Evolutionary conservation across 495 filamentous ascomycete genomes (phyloP), one percentile per base, ranked within the genome.

Genomic region (Penicillium steckii): DNA sequence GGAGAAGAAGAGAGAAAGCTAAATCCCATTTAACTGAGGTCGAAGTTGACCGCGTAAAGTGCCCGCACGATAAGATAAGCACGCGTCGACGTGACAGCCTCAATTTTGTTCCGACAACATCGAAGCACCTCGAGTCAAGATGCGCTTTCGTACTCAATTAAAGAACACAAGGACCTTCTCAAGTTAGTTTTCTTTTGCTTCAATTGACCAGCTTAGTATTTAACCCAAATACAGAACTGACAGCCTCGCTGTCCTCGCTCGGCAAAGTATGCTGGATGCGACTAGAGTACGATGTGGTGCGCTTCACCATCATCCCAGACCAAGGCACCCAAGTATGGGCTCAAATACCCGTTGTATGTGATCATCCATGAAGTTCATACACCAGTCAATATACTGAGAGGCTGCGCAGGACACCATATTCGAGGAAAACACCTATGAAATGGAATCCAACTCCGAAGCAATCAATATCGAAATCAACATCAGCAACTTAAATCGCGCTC

Each of bases 391-490:
- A 44, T 24, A 21, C 19, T 17, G 6, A 26, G 26, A 17, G 0
- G 3, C 4, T 27, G 4, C 32, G 3, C 50, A 86, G 82, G 88
- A 94, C 59, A 82, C 85, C 52, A 89, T 98, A 57, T 97, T 97
- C 71, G 89, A 94, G 33, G 82, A 85, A 63, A 48, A 61, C 18
- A 66, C 69, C 19, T 97, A 96, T 77, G 80, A 80, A 54, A 80
- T 97, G 57, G 85, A 95, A 69, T 94, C 91, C 59, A 89, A 87
- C 57, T 85, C 75, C 61, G 52, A 82, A 64, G 85, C 89, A 41
- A 95, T 97, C 70, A 97, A 97, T 74, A 88, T 98, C 51, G 91
- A 97, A 73, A 82, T 97, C 12, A 91, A 95, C 38, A 80, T 98
- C 38, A 73, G 75, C 8, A 81, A 86, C 15, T 83, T 98, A 21